Evolutionary conservation across 1,139 yeast genomes (phyloP).

Genomic region (Geotrichum restrictum): DNA sequence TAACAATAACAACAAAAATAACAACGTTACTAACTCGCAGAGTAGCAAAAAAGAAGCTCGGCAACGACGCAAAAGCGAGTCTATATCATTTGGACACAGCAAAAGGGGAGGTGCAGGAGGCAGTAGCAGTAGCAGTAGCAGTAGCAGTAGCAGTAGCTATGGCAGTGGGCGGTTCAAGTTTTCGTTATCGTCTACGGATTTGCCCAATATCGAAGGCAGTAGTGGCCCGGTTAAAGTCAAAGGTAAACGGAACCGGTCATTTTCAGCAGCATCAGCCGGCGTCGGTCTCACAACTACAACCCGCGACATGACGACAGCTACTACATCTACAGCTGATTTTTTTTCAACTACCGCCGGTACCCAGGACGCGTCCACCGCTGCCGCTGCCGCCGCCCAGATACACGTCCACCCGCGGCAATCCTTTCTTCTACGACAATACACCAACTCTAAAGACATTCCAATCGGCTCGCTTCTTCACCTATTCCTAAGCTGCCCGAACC

Average conservation of each 20-base stretch:
- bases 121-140: too few species aligned
- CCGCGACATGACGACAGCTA: too few species aligned
- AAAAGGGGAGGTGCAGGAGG: background rate
- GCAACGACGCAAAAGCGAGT: conserved; percentile 4
- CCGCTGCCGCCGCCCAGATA: too few species aligned
- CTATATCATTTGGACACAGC: background rate
- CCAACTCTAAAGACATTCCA: conserved; percentile 31
- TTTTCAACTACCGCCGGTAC: too few species aligned
- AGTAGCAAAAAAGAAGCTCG: background rate
- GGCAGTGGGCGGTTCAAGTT: background rate
- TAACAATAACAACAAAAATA: too few species aligned
- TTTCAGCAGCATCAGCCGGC: too few species aligned
- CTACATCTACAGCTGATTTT: too few species aligned
- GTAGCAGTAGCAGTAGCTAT: background rate
- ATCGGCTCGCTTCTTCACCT: conserved; percentile 32
- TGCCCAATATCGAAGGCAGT: background rate
- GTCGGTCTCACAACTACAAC: too few species aligned
- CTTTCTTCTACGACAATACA: conserved; percentile 26
- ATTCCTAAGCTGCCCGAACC: conserved; percentile 27
- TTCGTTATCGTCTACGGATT: background rate
- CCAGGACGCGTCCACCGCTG: too few species aligned
- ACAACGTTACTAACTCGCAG: too few species aligned
- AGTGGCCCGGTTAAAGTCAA: background rate
- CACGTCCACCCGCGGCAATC: conserved; percentile 30
- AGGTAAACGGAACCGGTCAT: background rate